Evolutionary conservation across 75 land plant species (phyloP).

Genomic region (Pinus albicaulis): DNA sequence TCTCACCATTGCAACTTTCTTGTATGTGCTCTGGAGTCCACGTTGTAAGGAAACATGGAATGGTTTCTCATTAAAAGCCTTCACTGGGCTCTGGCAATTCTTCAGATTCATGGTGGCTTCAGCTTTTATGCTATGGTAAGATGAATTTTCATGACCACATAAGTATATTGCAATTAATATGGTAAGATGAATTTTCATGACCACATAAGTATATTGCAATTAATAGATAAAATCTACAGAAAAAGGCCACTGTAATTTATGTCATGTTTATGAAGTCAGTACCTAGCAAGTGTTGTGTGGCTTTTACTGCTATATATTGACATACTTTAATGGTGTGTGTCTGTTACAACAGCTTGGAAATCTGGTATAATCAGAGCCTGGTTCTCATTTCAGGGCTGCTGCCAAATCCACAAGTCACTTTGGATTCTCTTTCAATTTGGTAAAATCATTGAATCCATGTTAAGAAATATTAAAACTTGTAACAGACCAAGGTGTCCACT

Average conservation of each 20-base stretch:
- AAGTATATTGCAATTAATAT: too few species aligned
- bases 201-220: neutral
- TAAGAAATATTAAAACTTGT: too few species aligned
- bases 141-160: neutral
- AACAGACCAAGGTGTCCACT: too few species aligned
- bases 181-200: constrained; percentile 10
- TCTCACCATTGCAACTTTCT: constrained; percentile 7
- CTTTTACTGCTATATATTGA: too few species aligned
- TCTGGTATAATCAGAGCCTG: constrained; percentile 44
- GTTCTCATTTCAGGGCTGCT: constrained; percentile 49
- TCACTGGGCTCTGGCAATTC: constrained; percentile 30
- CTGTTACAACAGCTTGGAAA: constrained; percentile 38
- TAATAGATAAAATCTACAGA: neutral
- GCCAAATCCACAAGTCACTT: constrained; percentile 28
- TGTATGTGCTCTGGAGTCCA: constrained; percentile 18
- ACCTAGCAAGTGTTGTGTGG: too few species aligned
- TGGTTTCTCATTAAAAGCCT: constrained; percentile 27
- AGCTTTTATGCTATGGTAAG: constrained; percentile 45
- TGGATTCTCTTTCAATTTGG: constrained; percentile 39
- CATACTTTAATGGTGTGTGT: neutral
- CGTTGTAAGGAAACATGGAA: constrained; percentile 27
- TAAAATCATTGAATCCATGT: neutral
- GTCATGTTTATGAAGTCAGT: too few species aligned
- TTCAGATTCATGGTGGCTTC: constrained; percentile 38
- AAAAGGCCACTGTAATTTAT: too few species aligned